Evolutionary conservation across 495 filamentous ascomycete genomes (phyloP), one percentile per base, ranked within the genome.

Genomic region (Talaromyces stipitatus): DNA sequence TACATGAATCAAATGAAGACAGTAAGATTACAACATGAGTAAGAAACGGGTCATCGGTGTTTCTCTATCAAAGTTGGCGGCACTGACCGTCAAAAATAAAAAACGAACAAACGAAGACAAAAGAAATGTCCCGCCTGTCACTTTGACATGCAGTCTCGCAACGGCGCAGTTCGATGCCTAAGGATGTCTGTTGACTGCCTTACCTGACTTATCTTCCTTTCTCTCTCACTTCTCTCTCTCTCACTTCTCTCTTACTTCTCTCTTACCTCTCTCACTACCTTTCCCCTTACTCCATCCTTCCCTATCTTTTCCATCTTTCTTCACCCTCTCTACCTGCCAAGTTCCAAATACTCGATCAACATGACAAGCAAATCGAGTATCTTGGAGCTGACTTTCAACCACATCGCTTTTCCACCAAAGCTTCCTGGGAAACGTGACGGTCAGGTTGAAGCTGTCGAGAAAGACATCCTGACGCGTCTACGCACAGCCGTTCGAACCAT

Each of bases 321-420:
- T n/a, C 28, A 9, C 28, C 28, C 9, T 29, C 28, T 29, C 28
- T 29, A n/a, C 28, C 28, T 29, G 9, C 28, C 28, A 9, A 29
- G n/a, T 29, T 29, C 28, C 28, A 29, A 29, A 8, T n/a, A n/a
- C 33, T 38, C 1, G 2, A 6, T 46, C 26, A 51, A 8, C 47
- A 51, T 51, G 47, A 12, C 23, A 8, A 51, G 14, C 3, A 10
- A 51, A 85, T 54, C 52, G 30, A 26, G 5, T 24, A n/a, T 41
- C 22, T 47, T 56, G 54, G 57, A 66, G 32, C 28, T 63, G 14
- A 58, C 62, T 6, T 66, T 66, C 62, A 68, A 78, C 53, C 79
- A 80, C 57, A 52, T 82, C 3, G 73, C 69, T 1, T 64, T 81
- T 6, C 78, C 78, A n/a, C 68, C 71, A 6, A 60, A 69, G 45